Conservation (phyloP, 1,284 basidiomycete species). For the Trichosporon asahii region DNA sequence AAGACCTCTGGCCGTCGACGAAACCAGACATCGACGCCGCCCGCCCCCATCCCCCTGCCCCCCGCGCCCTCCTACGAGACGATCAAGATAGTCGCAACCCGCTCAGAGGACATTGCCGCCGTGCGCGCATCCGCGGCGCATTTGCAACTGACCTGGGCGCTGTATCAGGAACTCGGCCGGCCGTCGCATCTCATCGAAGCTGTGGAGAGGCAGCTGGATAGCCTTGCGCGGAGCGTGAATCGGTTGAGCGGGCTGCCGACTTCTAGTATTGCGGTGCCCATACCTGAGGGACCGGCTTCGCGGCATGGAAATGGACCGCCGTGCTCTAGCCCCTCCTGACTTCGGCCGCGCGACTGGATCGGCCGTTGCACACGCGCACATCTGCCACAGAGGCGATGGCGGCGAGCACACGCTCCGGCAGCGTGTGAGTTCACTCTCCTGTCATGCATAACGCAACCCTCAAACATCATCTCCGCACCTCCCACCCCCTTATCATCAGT, state of each 20-base stretch:
- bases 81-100: slow-evolving; percentile 11
- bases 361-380: too few species aligned
- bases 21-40: not conserved
- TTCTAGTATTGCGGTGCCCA: slow-evolving; percentile 12
- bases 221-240: not conserved
- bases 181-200: slow-evolving; percentile 14
- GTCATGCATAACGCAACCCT: not conserved
- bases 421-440: not conserved
- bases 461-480: not conserved
- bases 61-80: slow-evolving; percentile 5
- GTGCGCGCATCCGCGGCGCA: slow-evolving; percentile 10
- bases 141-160: slow-evolving; percentile 15
- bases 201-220: slow-evolving; percentile 7
- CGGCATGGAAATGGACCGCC: too few species aligned
- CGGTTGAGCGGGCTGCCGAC: slow-evolving; percentile 7
- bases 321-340: not conserved
- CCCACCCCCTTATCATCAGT: not conserved
- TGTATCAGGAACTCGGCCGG: slow-evolving; percentile 13
- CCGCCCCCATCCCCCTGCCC: not conserved
- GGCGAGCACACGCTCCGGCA: too few species aligned
- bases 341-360: too few species aligned
- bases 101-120: slow-evolving; percentile 12
- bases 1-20: not conserved
- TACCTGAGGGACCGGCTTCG: not conserved
- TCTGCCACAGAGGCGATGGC: too few species aligned